phyloP scores from a whole-genome alignment of 345 rosid genomes.

The Populus ilicifolia region DNA sequence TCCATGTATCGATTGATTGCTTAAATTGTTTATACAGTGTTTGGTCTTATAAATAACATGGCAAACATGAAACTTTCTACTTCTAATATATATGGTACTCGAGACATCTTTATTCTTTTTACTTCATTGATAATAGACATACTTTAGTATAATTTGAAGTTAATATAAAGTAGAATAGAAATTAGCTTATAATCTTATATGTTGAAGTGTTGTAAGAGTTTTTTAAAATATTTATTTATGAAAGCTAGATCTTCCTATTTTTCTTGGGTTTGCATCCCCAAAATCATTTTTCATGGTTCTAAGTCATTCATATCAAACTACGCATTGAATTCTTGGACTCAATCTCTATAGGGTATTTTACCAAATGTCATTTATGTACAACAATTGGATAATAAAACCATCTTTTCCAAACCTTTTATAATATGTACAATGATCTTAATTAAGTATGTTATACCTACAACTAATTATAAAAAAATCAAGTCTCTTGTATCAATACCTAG shows the following conservation, averaged over 20 bases:
- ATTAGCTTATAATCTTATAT: no score
- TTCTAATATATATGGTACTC: not conserved
- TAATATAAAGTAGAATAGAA: not conserved
- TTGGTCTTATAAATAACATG: no score
- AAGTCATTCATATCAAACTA: no score
- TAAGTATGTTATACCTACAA: not conserved
- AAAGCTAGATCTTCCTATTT: not conserved
- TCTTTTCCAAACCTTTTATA: not conserved
- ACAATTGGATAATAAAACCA: not conserved
- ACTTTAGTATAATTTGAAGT: not conserved
- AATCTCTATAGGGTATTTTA: no score
- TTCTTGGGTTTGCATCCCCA: not conserved
- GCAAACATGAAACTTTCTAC: no score
- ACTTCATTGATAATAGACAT: no score
- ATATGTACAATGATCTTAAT: not conserved
- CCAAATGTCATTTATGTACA: not conserved
- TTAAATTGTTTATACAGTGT: no score
- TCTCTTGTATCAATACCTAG: not conserved
- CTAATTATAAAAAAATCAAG: constrained; percentile 2
- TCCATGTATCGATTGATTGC: no score
- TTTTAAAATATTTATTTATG: not conserved
- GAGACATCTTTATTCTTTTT: not conserved
- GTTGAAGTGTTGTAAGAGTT: not conserved
- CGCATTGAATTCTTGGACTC: no score
- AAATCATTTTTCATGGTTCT: no score